phyloP scores from a whole-genome alignment of 2,329 filamentous ascomycete species.

The Talaromyces sp. region DNA sequence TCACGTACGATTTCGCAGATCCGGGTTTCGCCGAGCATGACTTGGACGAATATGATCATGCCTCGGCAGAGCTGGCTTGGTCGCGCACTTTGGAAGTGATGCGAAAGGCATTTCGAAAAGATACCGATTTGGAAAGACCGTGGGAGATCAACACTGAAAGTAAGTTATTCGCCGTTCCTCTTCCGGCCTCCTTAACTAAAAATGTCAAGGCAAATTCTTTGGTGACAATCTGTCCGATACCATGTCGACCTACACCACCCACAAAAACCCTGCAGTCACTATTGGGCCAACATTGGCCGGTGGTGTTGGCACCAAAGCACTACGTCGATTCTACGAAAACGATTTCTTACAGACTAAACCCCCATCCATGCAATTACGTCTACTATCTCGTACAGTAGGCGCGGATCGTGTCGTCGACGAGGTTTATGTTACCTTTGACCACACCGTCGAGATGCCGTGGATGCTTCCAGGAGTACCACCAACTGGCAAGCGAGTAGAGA shows the following conservation, averaged over 20 bases:
- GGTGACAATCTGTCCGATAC: slow-evolving; percentile 28
- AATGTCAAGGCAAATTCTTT: slow-evolving; percentile 32
- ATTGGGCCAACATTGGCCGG: slow-evolving; percentile 39
- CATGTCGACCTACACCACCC: slow-evolving; percentile 31
- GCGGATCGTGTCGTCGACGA: slow-evolving; percentile 61
- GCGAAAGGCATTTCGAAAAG: slow-evolving; percentile 56
- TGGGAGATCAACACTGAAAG: slow-evolving; percentile 39
- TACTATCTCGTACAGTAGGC: slow-evolving; percentile 58
- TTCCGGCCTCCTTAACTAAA: background rate
- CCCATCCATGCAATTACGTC: slow-evolving; percentile 50
- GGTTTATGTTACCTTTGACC: slow-evolving; percentile 55
- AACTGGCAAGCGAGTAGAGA: slow-evolving; percentile 56
- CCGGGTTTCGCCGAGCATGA: slow-evolving; percentile 70
- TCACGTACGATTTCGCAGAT: slow-evolving; percentile 55
- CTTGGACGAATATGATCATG: slow-evolving; percentile 63
- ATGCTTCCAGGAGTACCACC: slow-evolving; percentile 57
- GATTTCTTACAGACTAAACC: slow-evolving; percentile 55
- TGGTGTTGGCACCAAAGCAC: slow-evolving; percentile 40
- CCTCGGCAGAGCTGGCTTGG: slow-evolving; percentile 66
- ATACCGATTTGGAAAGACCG: slow-evolving; percentile 35
- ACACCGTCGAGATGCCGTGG: slow-evolving; percentile 57
- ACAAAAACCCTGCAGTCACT: slow-evolving; percentile 30
- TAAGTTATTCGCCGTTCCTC: slow-evolving; percentile 16
- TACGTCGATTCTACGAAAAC: slow-evolving; percentile 54
- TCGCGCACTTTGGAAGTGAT: slow-evolving; percentile 61